These are phyloP conservation scores for Penicillium sp. DNA, from an alignment of 2,329 filamentous ascomycete species.

Conservation along the genomic window DNA sequence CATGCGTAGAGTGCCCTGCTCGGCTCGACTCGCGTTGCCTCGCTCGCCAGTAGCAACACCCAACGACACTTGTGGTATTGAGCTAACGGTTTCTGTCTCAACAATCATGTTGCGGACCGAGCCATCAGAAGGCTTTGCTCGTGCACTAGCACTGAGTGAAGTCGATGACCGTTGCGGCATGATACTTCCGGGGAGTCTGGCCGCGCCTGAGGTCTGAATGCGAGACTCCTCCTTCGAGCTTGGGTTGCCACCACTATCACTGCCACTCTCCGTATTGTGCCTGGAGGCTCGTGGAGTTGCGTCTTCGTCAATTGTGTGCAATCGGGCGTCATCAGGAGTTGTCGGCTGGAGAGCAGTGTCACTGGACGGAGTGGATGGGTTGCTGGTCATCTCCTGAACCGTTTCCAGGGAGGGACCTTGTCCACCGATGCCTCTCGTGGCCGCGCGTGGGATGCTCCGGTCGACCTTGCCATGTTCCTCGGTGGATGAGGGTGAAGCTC, in stretches of 20 bases:
- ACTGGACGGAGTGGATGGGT: constrained; percentile 67
- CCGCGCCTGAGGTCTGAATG: constrained; percentile 39
- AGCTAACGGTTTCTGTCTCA: constrained; percentile 93
- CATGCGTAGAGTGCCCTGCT: constrained; percentile 72
- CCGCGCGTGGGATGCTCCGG: constrained; percentile 52
- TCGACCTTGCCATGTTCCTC: constrained; percentile 40
- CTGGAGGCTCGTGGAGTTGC: constrained; percentile 46
- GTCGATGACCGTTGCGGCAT: constrained; percentile 68
- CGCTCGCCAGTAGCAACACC: constrained; percentile 62
- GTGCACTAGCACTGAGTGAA: constrained; percentile 60
- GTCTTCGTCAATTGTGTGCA: constrained; percentile 40
- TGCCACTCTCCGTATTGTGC: constrained; percentile 61
- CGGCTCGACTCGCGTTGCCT: constrained; percentile 60
- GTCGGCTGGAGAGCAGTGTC: constrained; percentile 44
- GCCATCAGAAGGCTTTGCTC: constrained; percentile 71
- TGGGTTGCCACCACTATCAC: constrained; percentile 52
- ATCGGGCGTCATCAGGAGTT: constrained; percentile 39
- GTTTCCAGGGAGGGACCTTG: constrained; percentile 74
- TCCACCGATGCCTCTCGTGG: constrained; percentile 59
- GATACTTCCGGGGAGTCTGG: constrained; percentile 54
- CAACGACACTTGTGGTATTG: constrained; percentile 80
- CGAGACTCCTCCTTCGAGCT: constrained; percentile 42
- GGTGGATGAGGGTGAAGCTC: constrained; percentile 25
- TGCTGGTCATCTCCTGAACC: constrained; percentile 80
- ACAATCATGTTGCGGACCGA: constrained; percentile 91